Evolutionary conservation across 306 rosid genomes (phyloP).

Genomic region (Dryas drummondii): DNA sequence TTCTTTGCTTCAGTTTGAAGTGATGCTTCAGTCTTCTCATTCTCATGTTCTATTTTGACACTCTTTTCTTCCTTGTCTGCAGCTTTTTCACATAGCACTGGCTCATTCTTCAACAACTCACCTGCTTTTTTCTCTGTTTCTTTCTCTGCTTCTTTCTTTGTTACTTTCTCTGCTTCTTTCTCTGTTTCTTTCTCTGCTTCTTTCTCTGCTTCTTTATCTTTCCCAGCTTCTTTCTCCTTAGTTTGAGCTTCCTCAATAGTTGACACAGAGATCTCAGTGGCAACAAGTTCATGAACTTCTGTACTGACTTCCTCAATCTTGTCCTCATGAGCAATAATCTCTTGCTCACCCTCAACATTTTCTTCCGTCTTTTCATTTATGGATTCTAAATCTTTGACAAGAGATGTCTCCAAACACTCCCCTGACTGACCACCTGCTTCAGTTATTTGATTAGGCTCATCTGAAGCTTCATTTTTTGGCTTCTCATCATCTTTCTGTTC

Average conservation of each 20-base stretch:
- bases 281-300: background rate
- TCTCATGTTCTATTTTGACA: conserved; percentile 10
- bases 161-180: background rate
- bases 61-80: conserved; percentile 1
- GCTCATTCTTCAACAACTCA: background rate
- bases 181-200: conserved; percentile 2
- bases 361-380: background rate
- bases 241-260: background rate
- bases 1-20: no score
- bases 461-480: background rate
- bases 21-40: conserved; percentile 2
- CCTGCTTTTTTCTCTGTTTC: conserved; percentile 9
- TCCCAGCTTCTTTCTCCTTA: background rate
- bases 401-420: background rate
- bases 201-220: background rate
- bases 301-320: background rate
- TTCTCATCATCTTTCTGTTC: background rate
- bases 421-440: background rate
- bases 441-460: background rate
- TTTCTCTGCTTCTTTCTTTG: background rate
- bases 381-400: background rate
- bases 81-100: background rate
- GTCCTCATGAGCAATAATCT: conserved; percentile 1
- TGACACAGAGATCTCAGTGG: background rate
- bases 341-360: background rate